Base-by-base conservation (phyloP, 768 basidiomycete genomes). In the Suillus hirtellus region DNA sequence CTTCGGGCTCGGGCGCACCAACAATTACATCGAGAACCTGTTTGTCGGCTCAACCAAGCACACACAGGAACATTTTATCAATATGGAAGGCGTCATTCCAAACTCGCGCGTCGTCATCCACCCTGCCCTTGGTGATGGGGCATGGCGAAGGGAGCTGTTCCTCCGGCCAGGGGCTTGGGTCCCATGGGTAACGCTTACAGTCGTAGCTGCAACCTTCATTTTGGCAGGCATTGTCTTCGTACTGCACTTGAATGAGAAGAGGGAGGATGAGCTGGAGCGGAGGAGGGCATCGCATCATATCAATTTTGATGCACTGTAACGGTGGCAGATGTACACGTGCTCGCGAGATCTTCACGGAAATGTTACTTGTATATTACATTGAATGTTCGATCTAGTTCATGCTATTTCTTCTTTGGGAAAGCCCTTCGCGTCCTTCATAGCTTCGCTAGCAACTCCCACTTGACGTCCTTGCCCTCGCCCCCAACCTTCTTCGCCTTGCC, bases 1-100 rank as follows among this genome's bases (percentile, higher is more conserved):
- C 83, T 93, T 99, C 71, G 96, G 97, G 1, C 87, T 99, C 9
- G 97, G 96, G 0, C 87, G 97, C 47, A 99, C 96, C 17, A 99
- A 99, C 76, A 99, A 99, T 74, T 99, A 99, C 77, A 95, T 99
- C 70, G 97, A 99, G 82, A 98, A 98, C 74, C 83, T 99, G 2
- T 97, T 97, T 73, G 92, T 99, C 21, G 97, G 97, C 17, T 89
- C 94, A 4, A 96, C 95, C 7, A 82, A 92, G 37, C 88, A 93
- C 64, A 74, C 81, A 0, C 72, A 80, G 42, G 72, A 87, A 40
- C 93, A 96, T 71, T 93, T 82, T 67, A 95, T 96, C 73, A 89
- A 90, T 72, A 90, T 99, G 84, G 97, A 99, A 72, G 96, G 96
- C 34, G 90, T 99, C 40, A 95, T 99, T 52, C 97, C 97, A 0